These are phyloP conservation scores for Echria macrotheca DNA, from an alignment of 495 filamentous ascomycete species.

Conservation along the genomic window DNA sequence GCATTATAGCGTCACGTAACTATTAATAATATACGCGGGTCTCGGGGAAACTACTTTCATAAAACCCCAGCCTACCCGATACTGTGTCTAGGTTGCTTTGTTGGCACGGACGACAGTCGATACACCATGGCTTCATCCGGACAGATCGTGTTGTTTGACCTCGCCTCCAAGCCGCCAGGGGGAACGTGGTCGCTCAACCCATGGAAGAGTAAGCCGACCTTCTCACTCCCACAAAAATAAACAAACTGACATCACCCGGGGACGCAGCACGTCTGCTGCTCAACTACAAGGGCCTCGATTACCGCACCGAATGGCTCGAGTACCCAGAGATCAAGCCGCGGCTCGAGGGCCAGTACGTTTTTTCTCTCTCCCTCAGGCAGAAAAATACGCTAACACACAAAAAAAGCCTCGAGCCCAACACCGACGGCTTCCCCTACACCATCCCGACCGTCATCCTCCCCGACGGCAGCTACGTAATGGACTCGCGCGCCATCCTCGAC, in stretches of 20 bases:
- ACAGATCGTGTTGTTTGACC: background rate
- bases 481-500: constrained; percentile 47
- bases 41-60: too few species aligned
- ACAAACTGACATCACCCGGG: too few species aligned
- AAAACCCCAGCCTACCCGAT: too few species aligned
- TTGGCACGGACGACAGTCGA: too few species aligned
- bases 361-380: background rate
- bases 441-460: constrained; percentile 49
- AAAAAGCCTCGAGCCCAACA: constrained; percentile 25
- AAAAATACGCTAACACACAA: background rate
- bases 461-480: constrained; percentile 52
- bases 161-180: background rate
- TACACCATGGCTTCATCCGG: background rate
- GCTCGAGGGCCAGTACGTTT: constrained; percentile 24
- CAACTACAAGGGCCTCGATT: background rate
- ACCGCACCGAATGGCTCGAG: constrained; percentile 27
- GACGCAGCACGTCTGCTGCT: background rate
- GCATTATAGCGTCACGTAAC: too few species aligned
- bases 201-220: background rate
- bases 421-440: constrained; percentile 38
- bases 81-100: too few species aligned
- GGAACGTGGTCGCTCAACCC: background rate
- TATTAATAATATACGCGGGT: too few species aligned
- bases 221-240: background rate
- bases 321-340: constrained; percentile 53